Evolutionary conservation across 352 stramenopile genomes (phyloP), one percentile per base, ranked within the genome.

Genomic region (Globisporangium yorkense): DNA sequence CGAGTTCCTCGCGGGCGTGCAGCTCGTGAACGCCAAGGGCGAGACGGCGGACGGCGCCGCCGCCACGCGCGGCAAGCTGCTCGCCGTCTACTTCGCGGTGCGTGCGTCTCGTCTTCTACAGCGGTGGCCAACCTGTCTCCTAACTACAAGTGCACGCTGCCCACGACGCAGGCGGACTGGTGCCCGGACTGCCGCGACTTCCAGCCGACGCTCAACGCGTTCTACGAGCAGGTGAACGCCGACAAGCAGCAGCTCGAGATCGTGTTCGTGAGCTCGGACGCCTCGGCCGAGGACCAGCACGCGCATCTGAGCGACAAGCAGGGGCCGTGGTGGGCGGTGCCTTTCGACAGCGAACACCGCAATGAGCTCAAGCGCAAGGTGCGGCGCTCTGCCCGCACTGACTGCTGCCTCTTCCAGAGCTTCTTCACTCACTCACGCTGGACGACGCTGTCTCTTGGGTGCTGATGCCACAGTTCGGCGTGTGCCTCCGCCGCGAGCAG

Each of bases 31-130:
- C 62, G 78, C 72, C 43, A 63, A 71, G 33, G 75, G 75, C 56
- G 75, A 88, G 35, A 63, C 67, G 29, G 63, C 73, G 44, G 61
- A 75, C 51, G 78, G 74, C 43, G 80, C 87, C 33, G 63, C 64
- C 44, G 58, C 70, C 15, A 69, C 80, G 16, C 62, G 64, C 18
- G 75, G 63, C 61, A 89, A 88, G 54, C 58, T 78, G 35, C 60
- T 88, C 39, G 84, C 80, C 60, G 65, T 94, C 20, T 92, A 90
- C 75, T 94, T 94, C 60, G 77, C 78, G 37, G 81, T 89, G 39
- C 51, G 45, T 20, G 21, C 1, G 46, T 41, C 41, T 37, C 0
- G 0, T 6, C 8, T 37, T 9, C 33, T 37, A 37, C 33, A 37
- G 24, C 24, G 24, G 24, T 27, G 24, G 24, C 1, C 24, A 39